These are phyloP conservation scores for Tricholoma saponaceum DNA, from an alignment of 768 basidiomycete species.

Conservation along the genomic window DNA sequence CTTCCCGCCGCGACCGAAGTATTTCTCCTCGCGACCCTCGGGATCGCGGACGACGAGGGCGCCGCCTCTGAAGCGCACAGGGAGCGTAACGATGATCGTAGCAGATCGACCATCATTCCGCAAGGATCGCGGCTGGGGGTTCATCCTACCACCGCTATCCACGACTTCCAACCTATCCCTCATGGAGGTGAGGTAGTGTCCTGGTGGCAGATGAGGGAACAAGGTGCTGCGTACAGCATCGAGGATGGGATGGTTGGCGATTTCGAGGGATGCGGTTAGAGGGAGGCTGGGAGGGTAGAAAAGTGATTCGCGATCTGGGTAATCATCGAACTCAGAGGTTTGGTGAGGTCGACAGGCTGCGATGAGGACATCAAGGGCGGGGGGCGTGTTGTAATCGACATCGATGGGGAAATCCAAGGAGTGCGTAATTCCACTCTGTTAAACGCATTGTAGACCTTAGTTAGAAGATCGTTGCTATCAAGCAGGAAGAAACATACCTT, in stretches of 20 bases:
- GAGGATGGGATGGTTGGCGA: constrained; percentile 79
- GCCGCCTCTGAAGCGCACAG: constrained; percentile 72
- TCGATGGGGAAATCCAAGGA: constrained; percentile 82
- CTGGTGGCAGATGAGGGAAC: constrained; percentile 66
- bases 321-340: constrained; percentile 47
- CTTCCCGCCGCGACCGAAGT: constrained; percentile 58
- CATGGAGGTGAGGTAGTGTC: constrained; percentile 65
- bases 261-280: constrained; percentile 70
- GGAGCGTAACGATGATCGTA: constrained; percentile 69
- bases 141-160: constrained; percentile 54
- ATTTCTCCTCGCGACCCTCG: constrained; percentile 57
- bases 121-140: constrained; percentile 46
- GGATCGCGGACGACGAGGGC: constrained; percentile 52
- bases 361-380: constrained; percentile 74
- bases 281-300: constrained; percentile 73
- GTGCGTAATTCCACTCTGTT: constrained; percentile 72
- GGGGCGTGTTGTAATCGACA: constrained; percentile 68
- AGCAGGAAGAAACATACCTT: constrained; percentile 43
- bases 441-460: constrained; percentile 5
- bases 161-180: constrained; percentile 72
- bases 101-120: constrained; percentile 68
- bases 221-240: constrained; percentile 68
- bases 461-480: neutral
- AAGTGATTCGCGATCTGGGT: constrained; percentile 59
- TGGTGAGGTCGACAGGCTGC: constrained; percentile 68